Conservation (phyloP, 2,329 filamentous ascomycete species). For the Pyricularia sp. region DNA sequence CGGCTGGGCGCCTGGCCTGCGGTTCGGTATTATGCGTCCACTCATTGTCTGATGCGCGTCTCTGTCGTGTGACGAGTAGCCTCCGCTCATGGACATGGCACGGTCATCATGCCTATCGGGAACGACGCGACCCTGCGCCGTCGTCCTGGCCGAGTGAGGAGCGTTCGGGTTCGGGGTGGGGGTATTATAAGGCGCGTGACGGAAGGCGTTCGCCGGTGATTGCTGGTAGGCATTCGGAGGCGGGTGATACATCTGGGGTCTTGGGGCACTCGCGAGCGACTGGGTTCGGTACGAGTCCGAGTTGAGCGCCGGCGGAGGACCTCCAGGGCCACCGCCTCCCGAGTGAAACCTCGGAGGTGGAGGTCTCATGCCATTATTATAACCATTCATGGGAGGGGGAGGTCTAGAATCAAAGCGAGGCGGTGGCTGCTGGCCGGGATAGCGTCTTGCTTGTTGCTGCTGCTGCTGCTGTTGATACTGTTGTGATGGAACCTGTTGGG, state of each 20-base stretch:
- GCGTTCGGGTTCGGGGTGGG: conserved; percentile 44
- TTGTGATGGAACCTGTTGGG: conserved; percentile 33
- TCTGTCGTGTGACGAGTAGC: conserved; percentile 56
- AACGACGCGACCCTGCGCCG: conserved; percentile 82
- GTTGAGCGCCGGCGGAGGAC: conserved; percentile 57
- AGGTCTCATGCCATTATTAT: conserved; percentile 26
- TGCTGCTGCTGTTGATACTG: conserved; percentile 37
- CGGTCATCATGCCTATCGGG: conserved; percentile 88
- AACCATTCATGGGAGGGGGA: conserved; percentile 35
- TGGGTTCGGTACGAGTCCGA: conserved; percentile 86
- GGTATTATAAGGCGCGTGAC: conserved; percentile 64
- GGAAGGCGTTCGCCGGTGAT: conserved; percentile 65
- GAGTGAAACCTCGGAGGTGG: conserved; percentile 53
- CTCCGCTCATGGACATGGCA: conserved; percentile 91
- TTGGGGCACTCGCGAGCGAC: conserved; percentile 70
- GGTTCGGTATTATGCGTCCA: conserved; percentile 79
- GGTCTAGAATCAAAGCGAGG: conserved; percentile 47
- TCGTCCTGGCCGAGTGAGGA: conserved; percentile 44
- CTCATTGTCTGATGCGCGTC: conserved; percentile 88
- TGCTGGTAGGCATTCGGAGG: conserved; percentile 51
- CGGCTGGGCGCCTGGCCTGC: conserved; percentile 32
- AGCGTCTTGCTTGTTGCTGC: conserved; percentile 36
- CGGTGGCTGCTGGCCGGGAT: conserved; percentile 25
- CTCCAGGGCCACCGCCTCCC: conserved; percentile 40
- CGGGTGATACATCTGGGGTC: conserved; percentile 63